phyloP scores from a whole-genome alignment of 2,329 filamentous ascomycete species.

The Verticillium tricorpus region DNA sequence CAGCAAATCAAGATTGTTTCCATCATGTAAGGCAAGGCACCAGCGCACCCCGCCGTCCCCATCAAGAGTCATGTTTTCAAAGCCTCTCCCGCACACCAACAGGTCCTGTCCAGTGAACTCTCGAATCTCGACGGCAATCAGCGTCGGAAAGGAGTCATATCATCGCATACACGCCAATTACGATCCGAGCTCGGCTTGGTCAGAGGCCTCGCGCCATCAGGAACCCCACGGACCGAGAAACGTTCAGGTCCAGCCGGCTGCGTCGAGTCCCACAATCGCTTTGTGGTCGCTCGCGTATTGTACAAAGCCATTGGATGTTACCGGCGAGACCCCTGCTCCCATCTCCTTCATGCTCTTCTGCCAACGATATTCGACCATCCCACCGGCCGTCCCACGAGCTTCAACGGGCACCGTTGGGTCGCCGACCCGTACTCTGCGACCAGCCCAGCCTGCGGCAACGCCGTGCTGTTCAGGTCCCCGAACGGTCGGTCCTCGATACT shows the following conservation, averaged over 20 bases:
- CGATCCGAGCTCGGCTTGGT: neutral
- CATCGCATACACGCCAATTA: neutral
- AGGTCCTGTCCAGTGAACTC: neutral
- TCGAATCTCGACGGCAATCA: neutral
- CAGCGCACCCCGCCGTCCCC: no score
- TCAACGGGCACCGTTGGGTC: neutral
- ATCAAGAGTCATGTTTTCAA: neutral
- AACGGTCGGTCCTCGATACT: slow-evolving; percentile 2
- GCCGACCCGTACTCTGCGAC: neutral
- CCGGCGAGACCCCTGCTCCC: slow-evolving; percentile 4
- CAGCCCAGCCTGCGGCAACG: neutral
- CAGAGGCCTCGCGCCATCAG: neutral
- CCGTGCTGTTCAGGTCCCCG: neutral
- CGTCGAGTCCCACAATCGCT: slow-evolving; percentile 5
- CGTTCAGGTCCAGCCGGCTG: neutral
- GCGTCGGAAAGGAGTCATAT: no score
- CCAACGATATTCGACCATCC: neutral
- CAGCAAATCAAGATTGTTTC: no score
- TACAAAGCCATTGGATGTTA: slow-evolving; percentile 9
- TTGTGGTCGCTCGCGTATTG: slow-evolving; percentile 11
- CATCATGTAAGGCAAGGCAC: no score
- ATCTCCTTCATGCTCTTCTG: slow-evolving; percentile 5
- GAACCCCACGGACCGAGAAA: neutral
- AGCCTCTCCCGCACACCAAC: neutral
- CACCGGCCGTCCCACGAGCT: slow-evolving; percentile 2